These are phyloP conservation scores for Daldinia concentrica DNA, from an alignment of 495 filamentous ascomycete genomes.

Conservation along the genomic window DNA sequence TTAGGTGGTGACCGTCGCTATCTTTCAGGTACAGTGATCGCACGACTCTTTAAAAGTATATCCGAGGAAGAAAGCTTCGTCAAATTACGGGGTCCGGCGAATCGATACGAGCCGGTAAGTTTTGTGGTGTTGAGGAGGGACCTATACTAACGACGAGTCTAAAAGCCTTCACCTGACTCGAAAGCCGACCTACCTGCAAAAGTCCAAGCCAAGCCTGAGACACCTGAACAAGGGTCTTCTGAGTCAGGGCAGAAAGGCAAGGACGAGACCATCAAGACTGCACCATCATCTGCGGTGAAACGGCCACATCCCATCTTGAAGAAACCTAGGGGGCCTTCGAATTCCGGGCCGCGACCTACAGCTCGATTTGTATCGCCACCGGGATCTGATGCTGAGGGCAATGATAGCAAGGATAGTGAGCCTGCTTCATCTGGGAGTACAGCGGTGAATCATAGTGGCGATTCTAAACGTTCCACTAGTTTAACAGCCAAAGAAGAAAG, in stretches of 20 bases:
- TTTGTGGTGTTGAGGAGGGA: conserved; percentile 1
- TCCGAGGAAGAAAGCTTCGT: conserved; percentile 60
- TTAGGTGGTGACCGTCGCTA: conserved; percentile 60
- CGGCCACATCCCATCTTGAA: conserved; percentile 61
- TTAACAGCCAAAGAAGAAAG: conserved; percentile 42
- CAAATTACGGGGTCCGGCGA: conserved; percentile 53
- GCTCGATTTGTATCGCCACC: conserved; percentile 62
- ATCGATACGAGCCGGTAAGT: conserved; percentile 58
- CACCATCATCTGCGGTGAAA: conserved; percentile 37
- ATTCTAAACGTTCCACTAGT: conserved; percentile 34
- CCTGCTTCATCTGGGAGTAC: conserved; percentile 38
- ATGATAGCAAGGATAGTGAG: conserved; percentile 36
- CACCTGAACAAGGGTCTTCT: conserved; percentile 25
- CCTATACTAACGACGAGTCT: conserved; percentile 18
- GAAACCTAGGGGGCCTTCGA: conserved; percentile 61
- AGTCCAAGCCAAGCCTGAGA: conserved; percentile 20
- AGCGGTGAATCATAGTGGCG: conserved; percentile 40
- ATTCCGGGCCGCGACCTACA: conserved; percentile 59
- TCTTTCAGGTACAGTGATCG: conserved; percentile 56
- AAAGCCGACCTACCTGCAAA: conserved; percentile 25
- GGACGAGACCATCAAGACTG: conserved; percentile 28
- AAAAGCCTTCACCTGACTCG: conserved; percentile 43
- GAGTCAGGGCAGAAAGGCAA: conserved; percentile 26
- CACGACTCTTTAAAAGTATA: conserved; percentile 59
- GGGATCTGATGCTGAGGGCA: conserved; percentile 51